These are phyloP conservation scores for Phaeoacremonium minimum DNA, from an alignment of 2,329 filamentous ascomycete species.

Conservation along the genomic window DNA sequence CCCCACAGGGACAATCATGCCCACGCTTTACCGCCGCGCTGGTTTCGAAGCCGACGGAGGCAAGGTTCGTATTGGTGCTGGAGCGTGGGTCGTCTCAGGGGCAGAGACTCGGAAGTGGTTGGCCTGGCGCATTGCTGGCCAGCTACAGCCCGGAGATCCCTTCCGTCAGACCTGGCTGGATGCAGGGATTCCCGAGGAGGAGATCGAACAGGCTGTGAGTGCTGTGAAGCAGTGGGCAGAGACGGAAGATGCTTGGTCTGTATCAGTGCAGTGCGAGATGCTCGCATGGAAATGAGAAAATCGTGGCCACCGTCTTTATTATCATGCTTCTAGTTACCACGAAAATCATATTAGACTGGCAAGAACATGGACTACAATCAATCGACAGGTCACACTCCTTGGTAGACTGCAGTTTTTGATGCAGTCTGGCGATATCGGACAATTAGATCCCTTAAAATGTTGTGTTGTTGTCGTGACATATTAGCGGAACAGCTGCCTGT, in stretches of 20 bases:
- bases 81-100: constrained; percentile 19
- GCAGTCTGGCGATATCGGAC: no score
- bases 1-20: constrained; percentile 16
- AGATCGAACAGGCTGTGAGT: constrained; percentile 24
- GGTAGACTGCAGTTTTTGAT: no score
- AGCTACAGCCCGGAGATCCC: constrained; percentile 13
- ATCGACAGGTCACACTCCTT: no score
- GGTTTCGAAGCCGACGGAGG: constrained; percentile 12
- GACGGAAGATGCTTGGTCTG: constrained; percentile 31
- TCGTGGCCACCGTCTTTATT: no score
- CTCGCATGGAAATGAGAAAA: constrained; percentile 35
- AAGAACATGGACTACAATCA: no score
- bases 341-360: no score
- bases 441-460: no score
- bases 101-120: constrained; percentile 21
- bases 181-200: constrained; percentile 26
- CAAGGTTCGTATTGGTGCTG: constrained; percentile 21
- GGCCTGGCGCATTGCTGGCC: constrained; percentile 16
- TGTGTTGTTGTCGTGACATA: no score
- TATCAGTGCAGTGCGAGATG: constrained; percentile 27
- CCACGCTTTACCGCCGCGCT: constrained; percentile 19
- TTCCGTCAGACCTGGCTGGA: constrained; percentile 26
- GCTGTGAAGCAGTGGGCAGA: constrained; percentile 26
- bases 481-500: no score
- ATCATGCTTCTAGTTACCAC: no score